Percentiles rank a stretch among this genome's conserved stretches.
Evolutionary conservation across 1,139 yeast genomes (phyloP).

Genomic region (Debaryomycetaceae sp.): DNA sequence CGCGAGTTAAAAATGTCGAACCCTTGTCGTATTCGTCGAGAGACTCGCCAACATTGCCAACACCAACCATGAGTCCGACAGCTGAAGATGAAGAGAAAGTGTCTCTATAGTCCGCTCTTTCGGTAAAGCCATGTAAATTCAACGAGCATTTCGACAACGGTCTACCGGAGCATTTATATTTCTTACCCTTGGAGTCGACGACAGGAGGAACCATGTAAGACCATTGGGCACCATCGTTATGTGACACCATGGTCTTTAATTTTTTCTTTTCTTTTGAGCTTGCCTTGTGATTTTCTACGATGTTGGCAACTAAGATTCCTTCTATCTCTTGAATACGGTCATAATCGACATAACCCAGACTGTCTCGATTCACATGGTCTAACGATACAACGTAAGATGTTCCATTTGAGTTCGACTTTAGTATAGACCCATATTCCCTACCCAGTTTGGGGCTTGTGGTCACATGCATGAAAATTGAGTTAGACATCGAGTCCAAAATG

Average conservation of each 20-base stretch:
- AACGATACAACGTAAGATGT: constrained; percentile 79
- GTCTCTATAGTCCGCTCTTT: constrained; percentile 77
- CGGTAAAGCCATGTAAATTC: constrained; percentile 89
- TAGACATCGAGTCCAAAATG: constrained; percentile 69
- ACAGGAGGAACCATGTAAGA: constrained; percentile 62
- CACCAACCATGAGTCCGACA: constrained; percentile 77
- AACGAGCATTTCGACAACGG: constrained; percentile 64
- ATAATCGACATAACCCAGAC: constrained; percentile 78
- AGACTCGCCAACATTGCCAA: constrained; percentile 82
- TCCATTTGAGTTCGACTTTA: constrained; percentile 94
- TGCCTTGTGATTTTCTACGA: constrained; percentile 48
- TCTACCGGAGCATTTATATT: constrained; percentile 51
- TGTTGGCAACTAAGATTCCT: constrained; percentile 76
- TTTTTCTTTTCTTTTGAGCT: constrained; percentile 43
- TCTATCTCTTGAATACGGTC: constrained; percentile 85
- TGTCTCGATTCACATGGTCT: constrained; percentile 72
- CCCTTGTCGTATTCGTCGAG: constrained; percentile 49
- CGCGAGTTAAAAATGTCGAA: constrained; percentile 72
- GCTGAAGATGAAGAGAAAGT: constrained; percentile 89
- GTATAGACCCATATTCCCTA: constrained; percentile 71
- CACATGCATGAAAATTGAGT: constrained; percentile 79
- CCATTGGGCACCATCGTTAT: constrained; percentile 95
- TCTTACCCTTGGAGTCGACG: constrained; percentile 58
- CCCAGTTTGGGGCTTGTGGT: constrained; percentile 55
- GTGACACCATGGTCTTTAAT: constrained; percentile 71